These are phyloP conservation scores for Zygoascus biomembranicola DNA, from an alignment of 805 yeast species.

Conservation along the genomic window DNA sequence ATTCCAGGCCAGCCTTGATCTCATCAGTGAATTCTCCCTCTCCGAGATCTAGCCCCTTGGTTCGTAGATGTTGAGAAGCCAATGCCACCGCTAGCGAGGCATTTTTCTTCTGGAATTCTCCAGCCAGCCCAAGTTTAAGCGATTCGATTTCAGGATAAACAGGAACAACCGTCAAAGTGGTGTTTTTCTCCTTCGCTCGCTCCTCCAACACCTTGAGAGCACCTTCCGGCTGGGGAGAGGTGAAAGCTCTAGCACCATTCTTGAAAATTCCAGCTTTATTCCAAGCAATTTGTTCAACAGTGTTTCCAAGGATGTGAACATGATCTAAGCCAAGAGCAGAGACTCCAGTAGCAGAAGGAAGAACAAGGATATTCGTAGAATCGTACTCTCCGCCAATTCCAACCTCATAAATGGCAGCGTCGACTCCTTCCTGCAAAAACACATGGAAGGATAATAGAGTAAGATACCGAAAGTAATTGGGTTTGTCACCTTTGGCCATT, in stretches of 20 bases:
- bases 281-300: constrained; percentile 88
- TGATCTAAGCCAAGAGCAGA: constrained; percentile 89
- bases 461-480: constrained; percentile 87
- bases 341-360: constrained; percentile 81
- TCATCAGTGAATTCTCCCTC: constrained; percentile 14
- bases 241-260: constrained; percentile 52
- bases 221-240: constrained; percentile 55
- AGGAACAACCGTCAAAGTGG: constrained; percentile 43
- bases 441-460: constrained; percentile 88
- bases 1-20: constrained; percentile 45
- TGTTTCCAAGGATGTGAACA: constrained; percentile 74
- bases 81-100: constrained; percentile 82
- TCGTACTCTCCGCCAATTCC: constrained; percentile 98
- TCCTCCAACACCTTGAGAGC: constrained; percentile 40
- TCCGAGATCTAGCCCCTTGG: constrained; percentile 32
- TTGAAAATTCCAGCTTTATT: constrained; percentile 94
- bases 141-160: constrained; percentile 32
- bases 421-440: constrained; percentile 80
- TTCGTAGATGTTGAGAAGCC: constrained; percentile 49
- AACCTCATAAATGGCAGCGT: constrained; percentile 91
- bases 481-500: constrained; percentile 66
- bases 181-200: constrained; percentile 61
- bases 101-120: constrained; percentile 74
- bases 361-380: constrained; percentile 79
- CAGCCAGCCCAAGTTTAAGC: constrained; percentile 35